phyloP scores from a whole-genome alignment of 805 yeast species.

The Lipomyces yamadae region DNA sequence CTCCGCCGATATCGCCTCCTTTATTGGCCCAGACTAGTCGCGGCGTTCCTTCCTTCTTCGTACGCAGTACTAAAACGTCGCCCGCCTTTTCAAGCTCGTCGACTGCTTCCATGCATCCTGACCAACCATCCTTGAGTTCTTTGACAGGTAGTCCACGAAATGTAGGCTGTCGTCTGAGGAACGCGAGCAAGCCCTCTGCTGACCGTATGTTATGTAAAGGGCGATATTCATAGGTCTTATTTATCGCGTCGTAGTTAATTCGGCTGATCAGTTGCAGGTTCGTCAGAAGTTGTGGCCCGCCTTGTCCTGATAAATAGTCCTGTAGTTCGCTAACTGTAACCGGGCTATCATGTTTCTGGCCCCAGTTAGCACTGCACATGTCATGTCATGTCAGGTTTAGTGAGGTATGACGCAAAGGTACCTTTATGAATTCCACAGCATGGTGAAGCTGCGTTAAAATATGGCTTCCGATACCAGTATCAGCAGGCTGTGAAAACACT shows the following conservation, averaged over 20 bases:
- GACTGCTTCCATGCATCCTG: slow-evolving; percentile 79
- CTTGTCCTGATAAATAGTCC: slow-evolving; percentile 64
- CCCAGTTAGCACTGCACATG: not conserved
- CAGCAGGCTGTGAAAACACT: slow-evolving; percentile 47
- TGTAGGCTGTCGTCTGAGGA: slow-evolving; percentile 78
- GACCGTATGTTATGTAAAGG: slow-evolving; percentile 87
- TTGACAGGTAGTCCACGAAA: slow-evolving; percentile 86
- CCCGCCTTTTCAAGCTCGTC: slow-evolving; percentile 67
- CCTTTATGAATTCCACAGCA: slow-evolving; percentile 88
- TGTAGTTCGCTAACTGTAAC: slow-evolving; percentile 68
- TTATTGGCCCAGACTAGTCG: slow-evolving; percentile 87
- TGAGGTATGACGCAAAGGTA: slow-evolving; percentile 37
- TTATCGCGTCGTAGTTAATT: slow-evolving; percentile 66
- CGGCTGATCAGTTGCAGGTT: slow-evolving; percentile 76
- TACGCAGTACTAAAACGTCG: slow-evolving; percentile 79
- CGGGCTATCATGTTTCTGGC: slow-evolving; percentile 61
- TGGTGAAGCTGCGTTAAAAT: slow-evolving; percentile 84
- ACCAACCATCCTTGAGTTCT: slow-evolving; percentile 90
- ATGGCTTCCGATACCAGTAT: slow-evolving; percentile 56
- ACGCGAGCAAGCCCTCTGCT: slow-evolving; percentile 74
- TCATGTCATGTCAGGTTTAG: not conserved
- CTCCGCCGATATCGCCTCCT: slow-evolving; percentile 71
- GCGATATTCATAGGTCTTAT: slow-evolving; percentile 77
- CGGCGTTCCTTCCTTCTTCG: slow-evolving; percentile 94
- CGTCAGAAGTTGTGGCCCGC: slow-evolving; percentile 69